Evolutionary conservation across 208 protist species (phyloP).

Genomic region (Trypanosoma cruzi): DNA sequence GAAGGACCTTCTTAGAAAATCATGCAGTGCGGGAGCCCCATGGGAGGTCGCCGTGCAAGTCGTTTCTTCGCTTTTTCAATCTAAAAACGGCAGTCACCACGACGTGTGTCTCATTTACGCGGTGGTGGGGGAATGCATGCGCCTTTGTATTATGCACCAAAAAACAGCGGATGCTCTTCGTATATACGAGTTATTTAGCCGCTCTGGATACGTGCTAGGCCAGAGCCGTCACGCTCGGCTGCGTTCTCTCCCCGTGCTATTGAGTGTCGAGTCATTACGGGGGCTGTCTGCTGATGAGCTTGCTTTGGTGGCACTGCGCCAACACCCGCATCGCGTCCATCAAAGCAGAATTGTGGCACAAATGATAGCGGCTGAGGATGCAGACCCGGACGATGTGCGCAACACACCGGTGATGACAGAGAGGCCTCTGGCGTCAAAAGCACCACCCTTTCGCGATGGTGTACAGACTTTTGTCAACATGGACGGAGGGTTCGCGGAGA

Average conservation of each 20-base stretch:
- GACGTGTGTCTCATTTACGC: constrained; percentile 10
- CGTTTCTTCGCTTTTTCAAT: constrained; percentile 30
- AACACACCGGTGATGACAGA: not conserved
- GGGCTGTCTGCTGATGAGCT: constrained; percentile 30
- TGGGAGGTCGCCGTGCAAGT: constrained; percentile 37
- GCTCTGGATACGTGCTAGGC: constrained; percentile 25
- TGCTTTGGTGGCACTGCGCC: constrained; percentile 34
- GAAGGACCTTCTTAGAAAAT: constrained; percentile 11
- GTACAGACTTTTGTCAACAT: not conserved
- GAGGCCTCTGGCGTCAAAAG: not conserved
- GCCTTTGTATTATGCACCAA: constrained; percentile 44
- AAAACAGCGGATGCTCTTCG: constrained; percentile 55
- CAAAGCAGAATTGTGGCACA: constrained; percentile 29
- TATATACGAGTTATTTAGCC: constrained; percentile 42
- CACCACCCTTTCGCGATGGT: not conserved
- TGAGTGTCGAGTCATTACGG: constrained; percentile 1
- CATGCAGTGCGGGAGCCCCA: constrained; percentile 2
- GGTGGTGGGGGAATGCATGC: constrained; percentile 39
- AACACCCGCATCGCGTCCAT: constrained; percentile 38
- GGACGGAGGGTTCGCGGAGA: not conserved
- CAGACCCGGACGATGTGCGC: not conserved
- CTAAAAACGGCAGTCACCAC: not conserved
- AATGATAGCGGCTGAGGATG: constrained; percentile 40
- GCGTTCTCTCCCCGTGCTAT: not conserved
- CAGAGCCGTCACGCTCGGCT: not conserved